Base-by-base conservation (phyloP, 1,139 yeast genomes). In the Yamadazyma diospyri region DNA sequence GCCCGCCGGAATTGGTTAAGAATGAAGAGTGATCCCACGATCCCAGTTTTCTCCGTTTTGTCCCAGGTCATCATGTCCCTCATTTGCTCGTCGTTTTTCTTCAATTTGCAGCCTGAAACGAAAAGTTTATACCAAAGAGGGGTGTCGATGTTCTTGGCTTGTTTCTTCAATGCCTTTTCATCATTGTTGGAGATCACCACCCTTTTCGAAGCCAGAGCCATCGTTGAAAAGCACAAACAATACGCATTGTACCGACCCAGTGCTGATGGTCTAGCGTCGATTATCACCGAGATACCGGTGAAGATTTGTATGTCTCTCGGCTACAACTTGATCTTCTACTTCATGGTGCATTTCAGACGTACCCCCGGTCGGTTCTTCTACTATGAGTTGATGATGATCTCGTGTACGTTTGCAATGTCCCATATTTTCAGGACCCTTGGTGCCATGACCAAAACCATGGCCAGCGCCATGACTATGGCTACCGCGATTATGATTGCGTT, bases 161-260 rank as follows among this genome's bases (percentile, higher is more conserved):
- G 82, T 34, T 64, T 85, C 48, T 82, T 82, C 59, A 83, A 83
- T 53, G 85, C 88, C n/a, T 79, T 84, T 56, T 65, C 83, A 11
- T 81, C 87, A 13, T 61, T 82, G 46, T 65, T 83, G 52, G 94
- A 85, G 57, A 77, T 84, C 43, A 71, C 81, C 59, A 60, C 83
- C 6, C 58, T 82, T 32, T 71, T 61, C 43, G 87, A 80, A 49
- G 79, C 85, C 11, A 76, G 94, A 49, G 78, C 84, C 2, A 75
- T 85, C 42, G 82, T 82, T 19, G 89, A 81, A 55, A 85, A 85
- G 51, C 95, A 85, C 46, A 79, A 79, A 50, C 70, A 76, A 25
- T 83, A 77, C 54, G 78, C 82, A 5, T 64, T 79, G 55, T 79
- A 78, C 46, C 78, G 77, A 40, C 76, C 79, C 16, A 71, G 81